A percentile compares a stretch with the other conserved stretches of the same genome.
These are phyloP conservation scores for Coemansia sp. DNA, from an alignment of 371 early-diverging fungal genomes.

Conservation along the genomic window DNA sequence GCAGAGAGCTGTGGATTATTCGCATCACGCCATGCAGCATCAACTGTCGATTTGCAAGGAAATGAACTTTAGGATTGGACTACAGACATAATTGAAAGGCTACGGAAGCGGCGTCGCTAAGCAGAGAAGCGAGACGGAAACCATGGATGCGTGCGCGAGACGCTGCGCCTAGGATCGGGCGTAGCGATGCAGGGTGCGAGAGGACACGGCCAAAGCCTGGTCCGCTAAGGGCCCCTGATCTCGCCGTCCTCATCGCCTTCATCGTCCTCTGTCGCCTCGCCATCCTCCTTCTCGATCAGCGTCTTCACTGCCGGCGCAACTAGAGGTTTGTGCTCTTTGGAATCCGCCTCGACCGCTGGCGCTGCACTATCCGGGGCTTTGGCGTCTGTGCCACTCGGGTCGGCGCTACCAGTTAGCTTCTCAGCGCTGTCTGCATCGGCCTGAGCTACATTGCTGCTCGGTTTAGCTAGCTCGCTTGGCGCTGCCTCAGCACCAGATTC, in stretches of 20 bases:
- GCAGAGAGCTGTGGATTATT: too few species aligned
- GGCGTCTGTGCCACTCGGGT: neutral
- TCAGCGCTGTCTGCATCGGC: neutral
- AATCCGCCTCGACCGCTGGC: neutral
- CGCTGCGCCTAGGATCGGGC: neutral
- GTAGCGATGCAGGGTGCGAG: neutral
- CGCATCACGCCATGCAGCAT: neutral
- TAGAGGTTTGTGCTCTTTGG: neutral
- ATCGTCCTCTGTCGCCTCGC: conserved; percentile 48
- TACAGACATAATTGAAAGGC: neutral
- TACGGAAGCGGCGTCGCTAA: neutral
- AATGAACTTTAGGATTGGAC: neutral
- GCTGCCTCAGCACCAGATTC: too few species aligned
- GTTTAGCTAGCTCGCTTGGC: too few species aligned
- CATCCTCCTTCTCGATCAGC: conserved; percentile 34
- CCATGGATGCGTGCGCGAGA: neutral
- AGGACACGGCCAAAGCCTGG: neutral
- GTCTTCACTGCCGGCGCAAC: conserved; percentile 10
- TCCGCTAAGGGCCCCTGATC: conserved; percentile 19
- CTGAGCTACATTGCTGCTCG: too few species aligned
- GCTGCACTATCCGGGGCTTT: neutral
- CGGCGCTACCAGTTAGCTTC: neutral
- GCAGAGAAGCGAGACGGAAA: neutral
- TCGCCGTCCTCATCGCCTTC: conserved; percentile 48
- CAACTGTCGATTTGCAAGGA: neutral